Base-by-base conservation (phyloP, 2,329 filamentous ascomycete species). In the Neurospora crassa region DNA sequence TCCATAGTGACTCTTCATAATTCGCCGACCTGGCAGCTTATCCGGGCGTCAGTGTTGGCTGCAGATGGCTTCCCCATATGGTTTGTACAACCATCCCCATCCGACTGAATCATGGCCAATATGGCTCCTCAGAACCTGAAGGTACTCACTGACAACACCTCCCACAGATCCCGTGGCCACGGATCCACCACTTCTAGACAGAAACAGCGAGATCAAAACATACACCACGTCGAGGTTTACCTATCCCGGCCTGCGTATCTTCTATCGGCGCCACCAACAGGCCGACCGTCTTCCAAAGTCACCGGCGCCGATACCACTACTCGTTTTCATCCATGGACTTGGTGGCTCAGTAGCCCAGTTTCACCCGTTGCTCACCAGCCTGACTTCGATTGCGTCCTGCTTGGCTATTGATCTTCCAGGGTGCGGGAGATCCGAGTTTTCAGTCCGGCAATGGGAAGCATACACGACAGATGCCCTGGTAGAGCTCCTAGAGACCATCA, bases 321-420 rank as follows among this genome's bases (percentile, higher is more conserved):
- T 98, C 3, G 94, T 98, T 63, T 97, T 96, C 78, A 85, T 98
- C 71, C 96, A 98, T 78, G 96, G 96, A 1, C 86, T 98, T 11
- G 96, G 95, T n/a, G 96, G 96, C 68, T 97, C 93, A 0, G 87
- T 94, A 34, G 91, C 93, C 12, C 96, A 98, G 78, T 98, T 97
- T 78, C 87, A 92, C 70, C 89, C 92, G 40, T 83, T 98, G 5
- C 82, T 98, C 18, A 91, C 89, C 24, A 96, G 92, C 79, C 85
- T 99, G 68, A 88, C 92, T 69, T 93, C 96, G 78, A 84, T 94
- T 68, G 93, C 92, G 14, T 91, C 94, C 68, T 97, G 94, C 79
- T 85, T 97, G 47, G 92, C 93, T 4, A 89, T 98, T 74, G 96
- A 99, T 79, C 85, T 97, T 4, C 95, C 96, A 1, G 96, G 96